Percentiles rank a stretch among this genome's conserved stretches.
phyloP scores from a whole-genome alignment of 2,329 filamentous ascomycete genomes.

The Fusarium armeniacum region DNA sequence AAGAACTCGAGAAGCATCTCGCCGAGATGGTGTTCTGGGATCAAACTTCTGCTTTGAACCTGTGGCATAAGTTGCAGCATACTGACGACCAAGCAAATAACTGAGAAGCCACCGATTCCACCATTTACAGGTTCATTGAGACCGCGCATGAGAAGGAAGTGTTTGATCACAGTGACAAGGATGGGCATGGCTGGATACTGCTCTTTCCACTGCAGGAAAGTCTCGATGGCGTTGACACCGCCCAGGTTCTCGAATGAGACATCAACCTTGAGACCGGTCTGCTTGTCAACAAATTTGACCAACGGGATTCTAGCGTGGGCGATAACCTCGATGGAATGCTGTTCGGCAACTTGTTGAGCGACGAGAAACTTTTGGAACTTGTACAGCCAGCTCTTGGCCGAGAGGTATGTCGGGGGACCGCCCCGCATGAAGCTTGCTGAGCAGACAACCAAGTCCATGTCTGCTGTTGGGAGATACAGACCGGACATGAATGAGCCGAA shows the following conservation, averaged over 20 bases:
- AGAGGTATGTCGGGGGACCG: slow-evolving; percentile 62
- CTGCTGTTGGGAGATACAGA: slow-evolving; percentile 77
- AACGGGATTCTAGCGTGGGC: slow-evolving; percentile 86
- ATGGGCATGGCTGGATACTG: slow-evolving; percentile 88
- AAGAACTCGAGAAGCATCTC: slow-evolving; percentile 89
- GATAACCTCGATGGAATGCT: slow-evolving; percentile 76
- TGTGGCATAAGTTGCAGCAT: slow-evolving; percentile 85
- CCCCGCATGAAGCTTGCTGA: slow-evolving; percentile 69
- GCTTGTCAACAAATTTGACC: slow-evolving; percentile 86
- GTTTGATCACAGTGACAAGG: slow-evolving; percentile 90
- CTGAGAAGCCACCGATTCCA: slow-evolving; percentile 92
- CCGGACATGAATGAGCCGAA: slow-evolving; percentile 97
- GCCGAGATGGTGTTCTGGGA: slow-evolving; percentile 77
- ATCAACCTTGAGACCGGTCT: slow-evolving; percentile 87
- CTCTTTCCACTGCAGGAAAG: slow-evolving; percentile 83
- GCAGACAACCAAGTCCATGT: slow-evolving; percentile 93
- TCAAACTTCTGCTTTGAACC: slow-evolving; percentile 71
- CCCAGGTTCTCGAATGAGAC: slow-evolving; percentile 94
- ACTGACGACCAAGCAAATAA: slow-evolving; percentile 93
- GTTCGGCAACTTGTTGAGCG: slow-evolving; percentile 67
- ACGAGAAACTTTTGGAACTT: slow-evolving; percentile 74
- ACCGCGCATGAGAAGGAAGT: slow-evolving; percentile 89
- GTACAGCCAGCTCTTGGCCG: slow-evolving; percentile 69
- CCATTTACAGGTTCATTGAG: slow-evolving; percentile 93
- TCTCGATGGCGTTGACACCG: slow-evolving; percentile 83